Conservation (phyloP, 495 filamentous ascomycete genomes). For the Aeminium ludgeri region DNA sequence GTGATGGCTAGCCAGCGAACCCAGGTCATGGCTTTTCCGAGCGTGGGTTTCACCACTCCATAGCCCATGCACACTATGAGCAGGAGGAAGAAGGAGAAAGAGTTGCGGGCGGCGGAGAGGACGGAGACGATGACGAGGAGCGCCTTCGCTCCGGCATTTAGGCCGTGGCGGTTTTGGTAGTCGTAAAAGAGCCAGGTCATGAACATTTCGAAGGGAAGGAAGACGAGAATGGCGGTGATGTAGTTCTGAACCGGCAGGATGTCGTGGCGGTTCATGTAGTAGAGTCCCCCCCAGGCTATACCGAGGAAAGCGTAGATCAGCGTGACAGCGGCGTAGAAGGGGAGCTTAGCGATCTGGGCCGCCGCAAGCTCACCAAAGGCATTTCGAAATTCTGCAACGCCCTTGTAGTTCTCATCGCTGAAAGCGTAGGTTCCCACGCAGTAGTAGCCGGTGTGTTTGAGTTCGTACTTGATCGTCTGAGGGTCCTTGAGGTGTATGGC, state of each 20-base stretch:
- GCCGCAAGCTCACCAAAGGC: conserved; percentile 92
- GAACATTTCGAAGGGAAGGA: conserved; percentile 85
- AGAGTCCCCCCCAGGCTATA: conserved; percentile 85
- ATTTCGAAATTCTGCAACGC: conserved; percentile 80
- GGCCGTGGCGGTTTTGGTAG: conserved; percentile 76
- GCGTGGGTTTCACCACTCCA: conserved; percentile 86
- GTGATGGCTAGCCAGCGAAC: conserved; percentile 78
- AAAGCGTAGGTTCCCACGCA: conserved; percentile 68
- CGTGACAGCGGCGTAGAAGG: conserved; percentile 90
- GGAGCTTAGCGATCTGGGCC: conserved; percentile 88
- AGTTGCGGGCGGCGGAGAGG: conserved; percentile 84
- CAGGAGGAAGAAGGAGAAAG: conserved; percentile 96
- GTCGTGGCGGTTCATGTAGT: conserved; percentile 83
- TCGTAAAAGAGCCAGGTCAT: conserved; percentile 99
- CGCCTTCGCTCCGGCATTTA: conserved; percentile 65
- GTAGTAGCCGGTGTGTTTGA: conserved; percentile 86
- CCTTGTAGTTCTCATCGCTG: conserved; percentile 47
- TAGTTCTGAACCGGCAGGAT: conserved; percentile 99
- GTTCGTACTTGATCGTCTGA: conserved; percentile 55
- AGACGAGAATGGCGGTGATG: conserved; percentile 90
- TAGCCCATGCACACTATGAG: conserved; percentile 99
- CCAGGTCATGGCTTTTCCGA: conserved; percentile 86
- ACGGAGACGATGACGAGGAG: conserved; percentile 80
- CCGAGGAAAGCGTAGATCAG: conserved; percentile 84
- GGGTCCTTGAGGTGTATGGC: conserved; percentile 70